Evolutionary conservation across 306 rosid species (phyloP), one percentile per base, ranked within the genome.

Genomic region (Fragaria ananassa): DNA sequence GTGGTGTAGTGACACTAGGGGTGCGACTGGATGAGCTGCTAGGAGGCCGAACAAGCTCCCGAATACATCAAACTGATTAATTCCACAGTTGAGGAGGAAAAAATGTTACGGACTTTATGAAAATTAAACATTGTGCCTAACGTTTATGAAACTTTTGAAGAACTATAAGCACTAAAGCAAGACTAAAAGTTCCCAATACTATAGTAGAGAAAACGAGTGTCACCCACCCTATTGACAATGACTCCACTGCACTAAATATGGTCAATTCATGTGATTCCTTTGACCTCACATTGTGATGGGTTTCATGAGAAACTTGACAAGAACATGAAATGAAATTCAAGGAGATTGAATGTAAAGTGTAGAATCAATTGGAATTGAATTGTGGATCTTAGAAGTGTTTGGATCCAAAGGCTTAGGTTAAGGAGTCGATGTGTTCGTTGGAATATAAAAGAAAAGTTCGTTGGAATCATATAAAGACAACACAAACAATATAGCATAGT

Each of bases 21-120:
- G 95, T 0, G 96, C 8, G 0, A 91, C 12, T 0, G 95, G 96
- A 83, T 91, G 98, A 75, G 96, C 90, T 37, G 98, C 69, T 0
- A 93, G 83, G 8, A 93, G 90, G 79, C 98, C 98, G 29, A 93
- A 84, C 19, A 93, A 57, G 67, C 84, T 88, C 65, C 96, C 96
- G 27, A 86, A 82, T 29, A 93, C 93, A 80, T 93, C 98, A 68
- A 81, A 88, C 98, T 93, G 51, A 29, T 42, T 60, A 71, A 47
- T 39, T 14, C 53, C 51, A 63, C 12, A 54, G 41, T 31, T 51
- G 60, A 35, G 8, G 39, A n/a, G 9, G 25, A n/a, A 3, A 27
- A 27, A 34, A 56, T 35, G 54, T 37, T n/a, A 51, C 6, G 25
- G 25, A 49, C 6, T 1, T 3, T 2, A 1, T n/a, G 31, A 23